Evolutionary conservation across 495 filamentous ascomycete species (phyloP).

Genomic region (Tuber aestivum): DNA sequence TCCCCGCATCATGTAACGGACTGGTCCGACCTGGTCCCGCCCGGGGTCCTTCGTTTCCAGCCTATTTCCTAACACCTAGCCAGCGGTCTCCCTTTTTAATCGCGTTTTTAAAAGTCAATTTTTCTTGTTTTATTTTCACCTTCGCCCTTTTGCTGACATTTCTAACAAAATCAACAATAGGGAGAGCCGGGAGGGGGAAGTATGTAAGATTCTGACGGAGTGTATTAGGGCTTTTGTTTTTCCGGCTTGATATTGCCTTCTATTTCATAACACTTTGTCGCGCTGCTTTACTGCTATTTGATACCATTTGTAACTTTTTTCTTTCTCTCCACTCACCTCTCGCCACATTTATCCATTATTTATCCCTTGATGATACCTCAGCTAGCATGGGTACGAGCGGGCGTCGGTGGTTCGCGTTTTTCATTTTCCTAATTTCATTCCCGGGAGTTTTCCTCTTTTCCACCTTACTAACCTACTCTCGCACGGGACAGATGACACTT

Average conservation of each 20-base stretch:
- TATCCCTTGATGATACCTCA: not conserved
- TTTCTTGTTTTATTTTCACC: not conserved
- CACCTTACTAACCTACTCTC: not conserved
- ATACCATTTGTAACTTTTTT: not conserved
- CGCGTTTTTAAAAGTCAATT: not conserved
- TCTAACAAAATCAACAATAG: not conserved
- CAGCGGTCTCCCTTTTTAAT: not conserved
- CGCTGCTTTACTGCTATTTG: not conserved
- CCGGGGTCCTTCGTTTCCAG: not conserved
- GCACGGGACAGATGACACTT: not conserved
- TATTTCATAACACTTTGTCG: not conserved
- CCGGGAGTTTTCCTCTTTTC: not conserved
- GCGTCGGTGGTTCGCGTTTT: not conserved
- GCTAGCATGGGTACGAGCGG: not conserved
- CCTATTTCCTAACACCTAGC: not conserved
- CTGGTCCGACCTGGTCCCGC: not conserved
- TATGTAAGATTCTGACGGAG: not conserved
- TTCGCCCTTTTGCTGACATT: not conserved
- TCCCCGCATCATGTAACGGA: not conserved
- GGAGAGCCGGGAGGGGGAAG: not conserved
- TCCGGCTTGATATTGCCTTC: not conserved
- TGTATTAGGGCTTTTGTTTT: not conserved
- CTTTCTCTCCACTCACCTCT: not conserved
- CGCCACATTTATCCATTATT: not conserved
- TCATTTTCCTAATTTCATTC: not conserved